Percentiles rank a stretch among this genome's conserved stretches.
Conservation (phyloP, 495 filamentous ascomycete species). For the Daldinia vernicosa region DNA sequence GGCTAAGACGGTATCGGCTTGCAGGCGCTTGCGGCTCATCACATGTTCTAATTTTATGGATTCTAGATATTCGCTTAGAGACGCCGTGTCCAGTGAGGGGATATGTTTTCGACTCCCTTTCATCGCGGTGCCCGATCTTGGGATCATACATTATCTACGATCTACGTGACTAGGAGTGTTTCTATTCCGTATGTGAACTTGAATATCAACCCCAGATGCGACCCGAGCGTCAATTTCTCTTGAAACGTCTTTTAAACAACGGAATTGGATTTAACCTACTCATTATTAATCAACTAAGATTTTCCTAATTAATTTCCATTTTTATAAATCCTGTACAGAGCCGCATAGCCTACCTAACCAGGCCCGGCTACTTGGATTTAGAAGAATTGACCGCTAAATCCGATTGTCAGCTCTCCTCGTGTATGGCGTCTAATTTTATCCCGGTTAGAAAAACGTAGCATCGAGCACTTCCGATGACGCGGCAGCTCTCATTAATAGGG, state of each 20-base stretch:
- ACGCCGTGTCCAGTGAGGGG: not conserved
- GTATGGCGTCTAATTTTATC: constrained; percentile 20
- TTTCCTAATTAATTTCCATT: not conserved
- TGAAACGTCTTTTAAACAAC: constrained; percentile 28
- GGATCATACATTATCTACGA: constrained; percentile 33
- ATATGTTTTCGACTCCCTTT: constrained; percentile 13
- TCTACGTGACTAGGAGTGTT: constrained; percentile 31
- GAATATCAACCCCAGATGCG: constrained; percentile 10
- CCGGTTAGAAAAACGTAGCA: constrained; percentile 21
- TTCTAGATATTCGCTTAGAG: not conserved
- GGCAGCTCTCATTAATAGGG: constrained; percentile 14
- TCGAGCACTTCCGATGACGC: constrained; percentile 31
- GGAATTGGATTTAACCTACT: constrained; percentile 1
- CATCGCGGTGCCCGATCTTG: constrained; percentile 25
- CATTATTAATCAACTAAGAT: not conserved
- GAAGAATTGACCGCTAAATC: constrained; percentile 6
- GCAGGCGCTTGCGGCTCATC: constrained; percentile 23
- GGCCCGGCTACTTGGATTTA: not conserved
- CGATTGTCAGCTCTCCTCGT: not conserved
- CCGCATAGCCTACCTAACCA: not conserved
- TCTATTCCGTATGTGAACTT: constrained; percentile 37
- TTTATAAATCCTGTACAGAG: not conserved
- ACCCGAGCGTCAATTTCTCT: constrained; percentile 14
- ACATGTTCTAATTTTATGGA: constrained; percentile 35
- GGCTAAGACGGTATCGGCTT: not conserved